A percentile compares a stretch with the other conserved stretches of the same genome.
These are phyloP conservation scores for Chrysochromulina tobinii DNA, from an alignment of 78 protist genomes.

Conservation along the genomic window DNA sequence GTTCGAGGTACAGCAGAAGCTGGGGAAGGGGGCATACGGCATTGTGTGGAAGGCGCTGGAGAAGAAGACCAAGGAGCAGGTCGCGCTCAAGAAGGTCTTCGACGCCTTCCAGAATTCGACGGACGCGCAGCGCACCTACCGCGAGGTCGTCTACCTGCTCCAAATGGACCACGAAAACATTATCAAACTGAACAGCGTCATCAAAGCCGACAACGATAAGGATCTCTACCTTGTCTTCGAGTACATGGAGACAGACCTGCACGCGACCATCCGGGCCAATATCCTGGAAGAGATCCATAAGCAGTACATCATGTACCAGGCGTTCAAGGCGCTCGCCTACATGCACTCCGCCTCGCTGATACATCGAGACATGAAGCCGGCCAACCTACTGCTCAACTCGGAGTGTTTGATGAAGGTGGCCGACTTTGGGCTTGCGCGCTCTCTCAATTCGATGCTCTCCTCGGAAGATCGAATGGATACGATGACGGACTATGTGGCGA, in stretches of 20 bases:
- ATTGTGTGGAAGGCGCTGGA: conserved; percentile 19
- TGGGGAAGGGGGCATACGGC: conserved; percentile 97
- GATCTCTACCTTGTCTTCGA: conserved; percentile 90
- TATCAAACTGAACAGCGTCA: conserved; percentile 80
- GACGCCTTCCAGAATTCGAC: too few species aligned
- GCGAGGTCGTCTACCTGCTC: conserved; percentile 95
- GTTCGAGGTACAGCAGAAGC: conserved; percentile 78
- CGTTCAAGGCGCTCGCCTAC: conserved; percentile 86
- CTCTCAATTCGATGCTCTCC: background rate
- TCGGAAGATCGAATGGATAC: conserved; percentile 40
- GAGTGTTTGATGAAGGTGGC: conserved; percentile 78
- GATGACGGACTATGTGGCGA: conserved; percentile 85
- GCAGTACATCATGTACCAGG: conserved; percentile 92
- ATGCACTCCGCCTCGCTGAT: conserved; percentile 91
- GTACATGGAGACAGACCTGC: too few species aligned
- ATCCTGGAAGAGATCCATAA: background rate
- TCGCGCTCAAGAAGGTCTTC: too few species aligned
- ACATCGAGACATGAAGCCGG: conserved; percentile 94
- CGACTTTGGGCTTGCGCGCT: conserved; percentile 60
- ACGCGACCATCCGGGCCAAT: too few species aligned
- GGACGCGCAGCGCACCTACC: background rate
- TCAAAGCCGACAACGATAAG: conserved; percentile 92
- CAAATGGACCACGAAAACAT: conserved; percentile 88
- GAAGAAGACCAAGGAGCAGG: too few species aligned
- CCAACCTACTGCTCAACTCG: conserved; percentile 90